Percentiles rank a stretch among this genome's conserved stretches.
Conservation (phyloP, 768 basidiomycete species). For the Botryobasidium botryosum region DNA sequence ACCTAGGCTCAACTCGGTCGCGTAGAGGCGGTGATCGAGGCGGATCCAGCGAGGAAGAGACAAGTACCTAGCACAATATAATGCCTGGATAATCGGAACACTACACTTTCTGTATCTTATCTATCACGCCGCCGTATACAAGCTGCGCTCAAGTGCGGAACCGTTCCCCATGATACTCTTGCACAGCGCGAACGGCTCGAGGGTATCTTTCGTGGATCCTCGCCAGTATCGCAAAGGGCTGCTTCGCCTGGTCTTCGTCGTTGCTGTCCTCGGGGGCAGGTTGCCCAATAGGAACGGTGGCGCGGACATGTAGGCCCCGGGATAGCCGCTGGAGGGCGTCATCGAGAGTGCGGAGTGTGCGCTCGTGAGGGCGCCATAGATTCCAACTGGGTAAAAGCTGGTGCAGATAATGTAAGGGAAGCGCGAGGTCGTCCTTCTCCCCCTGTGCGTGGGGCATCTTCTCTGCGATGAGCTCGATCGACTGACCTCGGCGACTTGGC, state of each 20-base stretch:
- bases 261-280: slow-evolving; percentile 1
- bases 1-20: too few relatives aligned
- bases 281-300: not conserved
- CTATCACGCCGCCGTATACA: too few relatives aligned
- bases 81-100: too few relatives aligned
- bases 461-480: not conserved
- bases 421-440: slow-evolving; percentile 34
- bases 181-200: slow-evolving; percentile 19
- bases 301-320: not conserved
- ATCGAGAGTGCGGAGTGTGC: slow-evolving; percentile 31
- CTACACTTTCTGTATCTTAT: too few relatives aligned
- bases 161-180: slow-evolving; percentile 56
- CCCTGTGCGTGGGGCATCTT: not conserved
- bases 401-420: slow-evolving; percentile 41
- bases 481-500: not conserved
- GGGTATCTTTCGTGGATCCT: slow-evolving; percentile 37
- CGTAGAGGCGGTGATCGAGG: not conserved
- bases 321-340: slow-evolving; percentile 30
- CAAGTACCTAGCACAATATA: too few relatives aligned
- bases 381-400: slow-evolving; percentile 48
- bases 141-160: too few relatives aligned
- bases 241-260: slow-evolving; percentile 14
- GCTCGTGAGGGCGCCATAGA: slow-evolving; percentile 44
- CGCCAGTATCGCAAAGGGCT: slow-evolving; percentile 28
- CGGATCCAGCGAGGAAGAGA: too few relatives aligned